These are phyloP conservation scores for Cajanus cajan DNA, from an alignment of 306 rosid genomes.

Conservation along the genomic window DNA sequence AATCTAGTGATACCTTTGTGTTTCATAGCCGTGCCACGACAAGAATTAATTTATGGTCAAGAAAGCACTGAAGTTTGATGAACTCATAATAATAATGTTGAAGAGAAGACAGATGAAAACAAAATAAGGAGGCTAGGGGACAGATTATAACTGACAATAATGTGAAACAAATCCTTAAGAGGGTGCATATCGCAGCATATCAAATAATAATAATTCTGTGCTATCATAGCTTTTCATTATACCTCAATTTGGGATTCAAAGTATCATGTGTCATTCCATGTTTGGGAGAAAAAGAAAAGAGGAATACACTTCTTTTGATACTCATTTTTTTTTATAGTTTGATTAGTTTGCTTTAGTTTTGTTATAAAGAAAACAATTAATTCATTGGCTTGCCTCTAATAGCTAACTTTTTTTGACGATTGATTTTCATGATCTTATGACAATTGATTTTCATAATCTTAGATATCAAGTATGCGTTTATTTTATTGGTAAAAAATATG, in stretches of 20 bases:
- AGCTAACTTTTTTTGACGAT: not conserved
- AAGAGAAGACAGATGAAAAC: conserved; percentile 12
- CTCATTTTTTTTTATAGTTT: not conserved
- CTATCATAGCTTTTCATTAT: conserved; percentile 5
- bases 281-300: conserved; percentile 7
- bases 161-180: conserved; percentile 28
- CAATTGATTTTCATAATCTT: not conserved
- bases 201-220: conserved; percentile 22
- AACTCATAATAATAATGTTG: conserved; percentile 20
- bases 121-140: conserved; percentile 12
- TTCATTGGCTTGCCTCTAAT: not conserved
- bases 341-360: not conserved
- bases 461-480: too few relatives aligned
- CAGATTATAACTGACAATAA: conserved; percentile 33
- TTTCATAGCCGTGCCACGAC: conserved; percentile 31
- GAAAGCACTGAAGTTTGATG: conserved; percentile 23
- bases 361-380: not conserved
- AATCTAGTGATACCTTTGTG: conserved; percentile 32
- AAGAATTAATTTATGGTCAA: conserved; percentile 41
- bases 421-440: too few relatives aligned
- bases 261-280: conserved; percentile 28
- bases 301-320: not conserved
- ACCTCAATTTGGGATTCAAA: conserved; percentile 22
- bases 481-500: too few relatives aligned
- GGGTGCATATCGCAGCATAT: conserved; percentile 54